Base-by-base conservation (phyloP, 805 yeast species). In the Metschnikowia amazonensis region DNA sequence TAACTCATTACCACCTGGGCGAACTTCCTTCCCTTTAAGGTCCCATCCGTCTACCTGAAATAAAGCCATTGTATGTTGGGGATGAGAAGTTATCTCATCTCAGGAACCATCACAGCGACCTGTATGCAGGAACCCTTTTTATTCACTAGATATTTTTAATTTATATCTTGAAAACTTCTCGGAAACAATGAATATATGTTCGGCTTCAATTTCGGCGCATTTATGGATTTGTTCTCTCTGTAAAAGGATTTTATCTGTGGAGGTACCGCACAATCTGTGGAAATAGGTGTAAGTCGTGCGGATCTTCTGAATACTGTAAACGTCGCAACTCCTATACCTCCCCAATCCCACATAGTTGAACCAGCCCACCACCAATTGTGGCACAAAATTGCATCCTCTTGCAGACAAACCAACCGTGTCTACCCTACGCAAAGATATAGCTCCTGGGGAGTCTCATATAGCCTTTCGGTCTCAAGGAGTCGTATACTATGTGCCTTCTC, bases 11-110 rank as follows among this genome's bases (percentile, higher is more conserved):
- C 73, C 72, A 24, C 76, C 81, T 34, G 68, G 60, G 2, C 75
- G 80, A 11, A 85, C 79, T 34, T 65, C 59, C 36, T 76, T 71
- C 46, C 70, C 66, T 52, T 80, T 78, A 43, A 88, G 60, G 52
- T 82, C 75, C 96, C 96, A 88, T 14, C 95, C 96, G 43, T 81
- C 87, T 17, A 85, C 89, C 60, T 83, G 76, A 60, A 88, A 88
- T 50, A 88, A 71, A 27, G 86, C 77, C 90, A 84, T 84, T 21
- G 45, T 13, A 20, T 8, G n/a, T 27, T 17, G 14, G 17, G n/a
- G 33, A 18, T 27, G 33, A 29, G 28, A 35, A 35, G 38, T 23
- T 14, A 37, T n/a, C 33, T 37, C 41, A 36, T 37, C 41, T 37
- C 41, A 13, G 20, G 13, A 37, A 27, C 24, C 32, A 37, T 10